Evolutionary conservation across 495 filamentous ascomycete genomes (phyloP), one percentile per base, ranked within the genome.

Genomic region (Aspergillus ostianus): DNA sequence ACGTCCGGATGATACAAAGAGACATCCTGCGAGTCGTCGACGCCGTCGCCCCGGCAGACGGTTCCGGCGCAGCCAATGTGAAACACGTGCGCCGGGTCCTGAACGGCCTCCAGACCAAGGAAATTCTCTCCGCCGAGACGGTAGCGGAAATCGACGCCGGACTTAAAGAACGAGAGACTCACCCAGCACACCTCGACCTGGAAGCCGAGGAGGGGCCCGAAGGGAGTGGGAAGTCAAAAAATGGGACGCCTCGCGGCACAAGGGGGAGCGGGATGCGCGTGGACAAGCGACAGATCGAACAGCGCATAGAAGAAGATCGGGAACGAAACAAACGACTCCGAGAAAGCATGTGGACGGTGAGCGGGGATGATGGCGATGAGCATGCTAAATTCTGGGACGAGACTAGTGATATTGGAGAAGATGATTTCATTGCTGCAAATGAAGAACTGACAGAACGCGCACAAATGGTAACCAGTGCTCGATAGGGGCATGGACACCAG

Each of bases 221-320:
- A 26, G 67, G 67, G 18, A 67, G 60, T 54, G 56, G 45, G 47
- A 71, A 48, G 27, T 61, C 67, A 7, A 73, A 70, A 59, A 65
- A 53, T 4, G 74, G 70, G 12, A 73, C 74, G 9, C 70, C 71
- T 6, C 67, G 67, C 1, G 68, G 70, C 47, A 53, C 63, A 6
- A 74, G 72, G 61, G 59, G 67, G 3, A 73, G 72, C 56, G 72
- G 73, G 46, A 65, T 78, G 49, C 82, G 84, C 56, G 77, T 92
- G 13, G 92, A 97, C 67, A 93, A 92, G 70, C 83, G 87, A 56
- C 87, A 93, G 77, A 90, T 96, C 41, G 92, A 97, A 74, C 93
- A 97, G 77, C 75, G 94, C 53, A 97, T 98, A 61, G 95, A 98
- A 62, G 94, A 98, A 69, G 94, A 98, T 73, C 80, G 94, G 8